Percentiles rank a stretch among this genome's conserved stretches.
Conservation (phyloP, 1,139 yeast species). For the Zygoascus hellenicus region DNA sequence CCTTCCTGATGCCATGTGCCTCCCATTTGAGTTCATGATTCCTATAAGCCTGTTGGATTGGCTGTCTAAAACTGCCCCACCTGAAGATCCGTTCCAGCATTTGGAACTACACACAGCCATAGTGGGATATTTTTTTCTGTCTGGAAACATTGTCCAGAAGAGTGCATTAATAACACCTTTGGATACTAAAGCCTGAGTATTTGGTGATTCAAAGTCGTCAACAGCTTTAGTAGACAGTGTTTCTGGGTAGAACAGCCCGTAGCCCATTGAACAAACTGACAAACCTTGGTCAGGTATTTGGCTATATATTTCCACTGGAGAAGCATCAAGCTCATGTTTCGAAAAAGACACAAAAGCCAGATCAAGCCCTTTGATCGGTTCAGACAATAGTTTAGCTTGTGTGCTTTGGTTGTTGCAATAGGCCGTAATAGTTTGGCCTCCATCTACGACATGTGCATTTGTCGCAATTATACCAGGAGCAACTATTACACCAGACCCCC, state of each 20-base stretch:
- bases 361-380: constrained; percentile 35
- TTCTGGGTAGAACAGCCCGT: constrained; percentile 46
- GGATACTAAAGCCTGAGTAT: constrained; percentile 40
- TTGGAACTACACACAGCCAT: constrained; percentile 52
- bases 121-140: constrained; percentile 24
- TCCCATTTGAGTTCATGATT: constrained; percentile 59
- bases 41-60: constrained; percentile 42
- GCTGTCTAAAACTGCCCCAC: constrained; percentile 53
- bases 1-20: constrained; percentile 37
- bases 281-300: constrained; percentile 29
- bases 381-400: neutral
- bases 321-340: constrained; percentile 12
- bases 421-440: constrained; percentile 10
- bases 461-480: constrained; percentile 36
- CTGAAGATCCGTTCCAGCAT: constrained; percentile 77
- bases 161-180: constrained; percentile 41
- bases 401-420: neutral
- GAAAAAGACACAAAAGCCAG: constrained; percentile 30
- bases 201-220: constrained; percentile 8
- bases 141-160: neutral
- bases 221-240: constrained; percentile 17
- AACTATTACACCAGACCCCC: constrained; percentile 47
- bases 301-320: constrained; percentile 1
- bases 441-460: constrained; percentile 41
- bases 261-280: constrained; percentile 47